Conservation (phyloP, 495 filamentous ascomycete species). For the Staphylotrichum longicolle region DNA sequence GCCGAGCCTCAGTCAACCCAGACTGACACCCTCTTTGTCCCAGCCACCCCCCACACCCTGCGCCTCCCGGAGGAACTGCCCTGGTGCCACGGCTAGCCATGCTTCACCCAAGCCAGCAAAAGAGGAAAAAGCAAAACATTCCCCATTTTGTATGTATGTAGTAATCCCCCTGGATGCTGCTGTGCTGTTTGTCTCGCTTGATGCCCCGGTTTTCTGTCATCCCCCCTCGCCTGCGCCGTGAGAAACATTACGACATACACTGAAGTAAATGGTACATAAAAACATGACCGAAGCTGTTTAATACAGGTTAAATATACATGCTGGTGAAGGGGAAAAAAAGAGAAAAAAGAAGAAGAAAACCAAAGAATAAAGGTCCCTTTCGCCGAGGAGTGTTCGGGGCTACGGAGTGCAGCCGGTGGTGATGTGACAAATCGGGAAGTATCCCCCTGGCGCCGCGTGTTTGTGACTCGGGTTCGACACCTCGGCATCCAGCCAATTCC, state of each 20-base stretch:
- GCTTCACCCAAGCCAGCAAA: conserved; percentile 2
- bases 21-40: conserved; percentile 10
- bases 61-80: background rate
- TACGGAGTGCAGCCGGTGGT: no score
- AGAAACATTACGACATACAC: background rate
- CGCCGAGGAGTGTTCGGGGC: no score
- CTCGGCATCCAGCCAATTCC: background rate
- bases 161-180: background rate
- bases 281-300: background rate
- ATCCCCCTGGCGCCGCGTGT: conserved; percentile 7
- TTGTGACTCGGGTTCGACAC: background rate
- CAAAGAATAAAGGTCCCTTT: background rate
- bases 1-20: conserved; percentile 21
- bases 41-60: conserved; percentile 3
- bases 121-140: conserved; percentile 1
- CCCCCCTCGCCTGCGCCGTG: background rate
- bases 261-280: no score
- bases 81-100: background rate
- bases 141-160: background rate
- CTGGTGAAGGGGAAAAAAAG: background rate
- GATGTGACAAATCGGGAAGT: conserved; percentile 5
- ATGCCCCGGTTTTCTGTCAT: no score
- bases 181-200: no score
- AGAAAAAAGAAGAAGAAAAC: background rate
- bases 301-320: conserved; percentile 5